phyloP scores from a whole-genome alignment of 2,329 filamentous ascomycete species.

The Thielaviopsis ethacetica region DNA sequence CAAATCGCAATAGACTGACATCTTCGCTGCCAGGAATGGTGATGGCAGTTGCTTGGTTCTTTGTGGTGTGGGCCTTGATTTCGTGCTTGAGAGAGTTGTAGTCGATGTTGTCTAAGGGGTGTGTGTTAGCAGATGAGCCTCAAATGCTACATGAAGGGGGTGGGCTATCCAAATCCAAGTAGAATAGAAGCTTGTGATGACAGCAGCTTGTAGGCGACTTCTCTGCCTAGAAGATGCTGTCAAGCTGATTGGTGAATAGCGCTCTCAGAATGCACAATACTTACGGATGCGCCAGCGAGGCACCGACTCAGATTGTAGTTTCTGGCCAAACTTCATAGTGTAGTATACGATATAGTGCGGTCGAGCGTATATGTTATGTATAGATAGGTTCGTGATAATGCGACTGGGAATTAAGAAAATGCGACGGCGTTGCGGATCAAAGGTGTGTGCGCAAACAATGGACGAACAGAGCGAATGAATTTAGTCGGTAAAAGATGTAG shows the following conservation, averaged over 20 bases:
- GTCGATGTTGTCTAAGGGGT: conserved; percentile 57
- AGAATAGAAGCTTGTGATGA: neutral
- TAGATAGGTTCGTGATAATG: neutral
- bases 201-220: neutral
- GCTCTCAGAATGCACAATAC: neutral
- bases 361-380: neutral
- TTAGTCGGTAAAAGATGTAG: neutral
- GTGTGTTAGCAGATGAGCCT: neutral
- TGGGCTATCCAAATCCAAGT: no score
- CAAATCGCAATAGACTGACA: conserved; percentile 42
- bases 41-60: conserved; percentile 51
- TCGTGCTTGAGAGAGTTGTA: conserved; percentile 76
- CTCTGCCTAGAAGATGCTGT: neutral
- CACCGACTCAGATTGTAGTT: conserved; percentile 11
- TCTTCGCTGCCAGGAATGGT: conserved; percentile 58
- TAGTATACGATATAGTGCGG: neutral
- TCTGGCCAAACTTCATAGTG: conserved; percentile 25
- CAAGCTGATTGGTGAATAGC: neutral
- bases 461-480: neutral
- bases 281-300: conserved; percentile 12
- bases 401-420: neutral
- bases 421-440: neutral
- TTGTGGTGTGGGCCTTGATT: conserved; percentile 66
- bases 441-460: neutral
- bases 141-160: neutral